phyloP scores from a whole-genome alignment of 345 rosid genomes.

The Sonneratia caseolaris region DNA sequence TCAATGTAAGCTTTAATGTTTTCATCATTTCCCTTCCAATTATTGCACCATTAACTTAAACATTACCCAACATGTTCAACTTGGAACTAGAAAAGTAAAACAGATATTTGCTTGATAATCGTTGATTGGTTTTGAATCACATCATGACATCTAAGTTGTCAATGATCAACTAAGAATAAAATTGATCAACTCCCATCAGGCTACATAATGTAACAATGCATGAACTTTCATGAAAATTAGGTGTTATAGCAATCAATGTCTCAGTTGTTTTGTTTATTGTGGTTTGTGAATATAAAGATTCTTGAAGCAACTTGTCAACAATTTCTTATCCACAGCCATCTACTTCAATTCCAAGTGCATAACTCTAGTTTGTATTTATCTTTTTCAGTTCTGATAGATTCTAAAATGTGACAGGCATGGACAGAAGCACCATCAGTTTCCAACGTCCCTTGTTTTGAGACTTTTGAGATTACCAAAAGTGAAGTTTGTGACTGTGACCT shows the following conservation, averaged over 20 bases:
- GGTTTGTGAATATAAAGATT: too few species aligned
- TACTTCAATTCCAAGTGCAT: not conserved
- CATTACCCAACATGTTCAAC: not conserved
- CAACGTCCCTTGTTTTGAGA: conserved; percentile 73
- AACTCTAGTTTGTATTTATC: not conserved
- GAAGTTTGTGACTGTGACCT: conserved; percentile 72
- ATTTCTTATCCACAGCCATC: too few species aligned
- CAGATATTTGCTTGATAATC: not conserved
- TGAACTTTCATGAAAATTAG: not conserved
- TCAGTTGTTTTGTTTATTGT: not conserved
- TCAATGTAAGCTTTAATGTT: not conserved
- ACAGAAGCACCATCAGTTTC: conserved; percentile 51
- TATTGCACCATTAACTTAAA: not conserved
- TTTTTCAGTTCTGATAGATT: not conserved
- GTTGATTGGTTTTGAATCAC: not conserved
- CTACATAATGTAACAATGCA: not conserved
- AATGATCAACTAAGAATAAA: not conserved
- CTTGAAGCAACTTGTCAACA: too few species aligned
- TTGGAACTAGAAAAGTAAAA: not conserved
- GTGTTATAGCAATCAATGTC: not conserved
- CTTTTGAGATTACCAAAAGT: conserved; percentile 65
- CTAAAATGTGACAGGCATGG: conserved; percentile 46
- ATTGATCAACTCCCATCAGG: not conserved
- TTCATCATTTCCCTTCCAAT: not conserved
- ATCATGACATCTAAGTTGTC: not conserved